Conservation (phyloP, 495 filamentous ascomycete species). For the Endocarpon pusillum region DNA sequence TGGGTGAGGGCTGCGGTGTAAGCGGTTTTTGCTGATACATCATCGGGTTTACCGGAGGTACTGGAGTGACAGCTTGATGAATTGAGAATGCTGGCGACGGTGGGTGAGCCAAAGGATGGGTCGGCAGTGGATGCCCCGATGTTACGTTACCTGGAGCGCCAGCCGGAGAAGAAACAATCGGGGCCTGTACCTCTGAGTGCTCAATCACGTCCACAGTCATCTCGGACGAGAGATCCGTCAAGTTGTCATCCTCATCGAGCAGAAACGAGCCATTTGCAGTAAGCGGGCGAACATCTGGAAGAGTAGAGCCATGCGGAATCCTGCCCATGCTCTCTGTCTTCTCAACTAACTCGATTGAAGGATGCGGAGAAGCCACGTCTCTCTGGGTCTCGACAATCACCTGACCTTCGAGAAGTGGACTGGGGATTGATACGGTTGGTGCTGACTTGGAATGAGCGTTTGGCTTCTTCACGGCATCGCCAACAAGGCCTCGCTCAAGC, state of each 20-base stretch:
- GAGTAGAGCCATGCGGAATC: constrained; percentile 28
- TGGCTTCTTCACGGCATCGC: constrained; percentile 32
- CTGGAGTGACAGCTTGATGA: constrained; percentile 37
- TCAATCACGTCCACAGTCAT: constrained; percentile 52
- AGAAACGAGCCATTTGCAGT: constrained; percentile 37
- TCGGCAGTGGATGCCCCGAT: constrained; percentile 35
- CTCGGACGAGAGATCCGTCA: constrained; percentile 68
- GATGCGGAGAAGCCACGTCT: constrained; percentile 18
- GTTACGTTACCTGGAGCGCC: too few species aligned
- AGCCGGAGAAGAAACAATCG: too few species aligned
- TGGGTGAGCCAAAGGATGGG: constrained; percentile 52
- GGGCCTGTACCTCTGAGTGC: constrained; percentile 26
- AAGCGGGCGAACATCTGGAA: constrained; percentile 24
- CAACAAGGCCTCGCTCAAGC: constrained; percentile 53
- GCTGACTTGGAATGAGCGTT: constrained; percentile 4
- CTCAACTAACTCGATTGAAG: constrained; percentile 37
- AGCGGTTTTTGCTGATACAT: constrained; percentile 27
- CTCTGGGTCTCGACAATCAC: constrained; percentile 17
- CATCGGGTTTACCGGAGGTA: constrained; percentile 23
- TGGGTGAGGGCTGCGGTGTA: constrained; percentile 35
- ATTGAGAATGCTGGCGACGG: constrained; percentile 68
- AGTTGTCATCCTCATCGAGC: constrained; percentile 47
- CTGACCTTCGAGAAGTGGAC: constrained; percentile 10
- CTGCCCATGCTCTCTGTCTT: constrained; percentile 39
- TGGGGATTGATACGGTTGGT: constrained; percentile 7